Percentiles rank a stretch among this genome's conserved stretches.
Evolutionary conservation across 202 grass and related monocot species (phyloP).

Genomic region (Saccharum hybrid): DNA sequence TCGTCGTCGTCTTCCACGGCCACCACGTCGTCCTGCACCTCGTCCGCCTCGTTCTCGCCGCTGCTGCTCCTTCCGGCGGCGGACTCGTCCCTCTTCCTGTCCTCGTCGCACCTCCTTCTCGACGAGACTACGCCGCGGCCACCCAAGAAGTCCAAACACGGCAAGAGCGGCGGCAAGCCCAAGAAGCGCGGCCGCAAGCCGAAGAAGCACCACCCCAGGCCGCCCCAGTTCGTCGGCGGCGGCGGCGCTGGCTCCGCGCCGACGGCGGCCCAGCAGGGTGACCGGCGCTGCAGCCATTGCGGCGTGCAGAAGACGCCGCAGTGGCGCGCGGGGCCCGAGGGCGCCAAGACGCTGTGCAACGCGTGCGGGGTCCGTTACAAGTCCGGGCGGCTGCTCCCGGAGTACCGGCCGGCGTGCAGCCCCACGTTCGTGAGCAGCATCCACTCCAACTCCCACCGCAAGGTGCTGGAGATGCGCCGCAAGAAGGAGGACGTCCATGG

Average conservation of each 20-base stretch:
- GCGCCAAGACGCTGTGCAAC: conserved; percentile 81
- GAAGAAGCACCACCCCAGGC: conserved; percentile 50
- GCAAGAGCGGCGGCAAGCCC: conserved; percentile 48
- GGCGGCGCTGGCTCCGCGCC: not conserved
- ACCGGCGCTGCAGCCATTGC: conserved; percentile 74
- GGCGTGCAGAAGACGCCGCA: conserved; percentile 72
- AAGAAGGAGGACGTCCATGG: conserved; percentile 43
- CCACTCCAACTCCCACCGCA: conserved; percentile 85
- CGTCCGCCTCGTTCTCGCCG: conserved; percentile 44
- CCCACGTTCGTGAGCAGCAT: conserved; percentile 61
- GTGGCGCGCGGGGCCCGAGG: conserved; percentile 68
- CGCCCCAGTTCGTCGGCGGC: not conserved
- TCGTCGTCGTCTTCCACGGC: conserved; percentile 67
- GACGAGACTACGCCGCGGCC: not conserved
- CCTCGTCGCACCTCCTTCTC: conserved; percentile 20
- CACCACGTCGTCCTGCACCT: conserved; percentile 58
- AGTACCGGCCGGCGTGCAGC: conserved; percentile 80
- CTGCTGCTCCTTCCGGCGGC: not conserved
- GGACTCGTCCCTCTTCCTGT: conserved; percentile 10
- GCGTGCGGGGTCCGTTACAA: conserved; percentile 77
- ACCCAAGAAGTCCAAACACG: conserved; percentile 54
- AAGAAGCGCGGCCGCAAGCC: conserved; percentile 89
- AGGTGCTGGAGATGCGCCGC: conserved; percentile 77
- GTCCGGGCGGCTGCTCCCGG: conserved; percentile 67
- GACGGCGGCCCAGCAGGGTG: not conserved